Evolutionary conservation across 768 basidiomycete species (phyloP).

Genomic region (Lepiota venenata): DNA sequence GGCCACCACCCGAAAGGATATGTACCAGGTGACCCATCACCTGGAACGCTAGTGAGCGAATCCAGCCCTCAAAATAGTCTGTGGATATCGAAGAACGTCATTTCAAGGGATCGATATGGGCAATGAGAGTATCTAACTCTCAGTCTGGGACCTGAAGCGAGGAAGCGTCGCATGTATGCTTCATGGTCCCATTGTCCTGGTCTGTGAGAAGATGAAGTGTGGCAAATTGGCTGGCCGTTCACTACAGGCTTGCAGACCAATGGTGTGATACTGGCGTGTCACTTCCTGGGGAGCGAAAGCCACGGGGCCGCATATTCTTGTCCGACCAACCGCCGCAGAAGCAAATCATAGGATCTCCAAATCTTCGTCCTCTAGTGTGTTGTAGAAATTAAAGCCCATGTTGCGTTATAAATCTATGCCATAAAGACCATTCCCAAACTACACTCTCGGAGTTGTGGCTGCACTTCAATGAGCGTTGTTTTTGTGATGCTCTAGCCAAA

Average conservation of each 20-base stretch:
- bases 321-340: background rate
- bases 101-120: background rate
- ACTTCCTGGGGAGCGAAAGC: background rate
- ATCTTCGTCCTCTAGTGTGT: background rate
- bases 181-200: slow-evolving; percentile 1
- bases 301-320: background rate
- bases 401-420: slow-evolving; percentile 1
- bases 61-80: no score
- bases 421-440: background rate
- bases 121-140: background rate
- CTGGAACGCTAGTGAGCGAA: no score
- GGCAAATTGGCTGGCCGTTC: background rate
- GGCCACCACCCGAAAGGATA: no score
- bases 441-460: background rate
- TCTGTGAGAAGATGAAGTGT: background rate
- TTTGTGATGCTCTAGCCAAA: slow-evolving; percentile 76
- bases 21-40: no score
- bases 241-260: background rate
- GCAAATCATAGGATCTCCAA: background rate
- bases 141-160: background rate
- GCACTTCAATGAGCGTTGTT: slow-evolving; percentile 71
- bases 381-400: slow-evolving; percentile 1
- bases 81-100: no score
- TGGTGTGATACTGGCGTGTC: background rate
- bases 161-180: background rate